phyloP scores from a whole-genome alignment of 2,329 filamentous ascomycete genomes.

The Ophiostoma montium region DNA sequence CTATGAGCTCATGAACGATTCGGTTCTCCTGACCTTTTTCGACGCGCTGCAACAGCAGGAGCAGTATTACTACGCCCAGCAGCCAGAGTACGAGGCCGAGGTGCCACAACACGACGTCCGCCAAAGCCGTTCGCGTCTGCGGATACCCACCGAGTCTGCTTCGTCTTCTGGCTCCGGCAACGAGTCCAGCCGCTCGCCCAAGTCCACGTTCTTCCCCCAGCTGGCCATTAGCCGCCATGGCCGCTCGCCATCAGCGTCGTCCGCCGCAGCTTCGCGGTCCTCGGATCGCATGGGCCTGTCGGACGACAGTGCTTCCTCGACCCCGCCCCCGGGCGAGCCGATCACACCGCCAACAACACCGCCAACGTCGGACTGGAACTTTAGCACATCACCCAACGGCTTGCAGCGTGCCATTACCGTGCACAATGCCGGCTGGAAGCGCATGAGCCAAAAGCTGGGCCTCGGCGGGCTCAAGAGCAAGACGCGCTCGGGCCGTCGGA shows the following conservation, averaged over 20 bases:
- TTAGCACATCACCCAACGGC: constrained; percentile 36
- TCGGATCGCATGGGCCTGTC: constrained; percentile 36
- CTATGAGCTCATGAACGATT: constrained; percentile 95
- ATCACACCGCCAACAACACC: constrained; percentile 66
- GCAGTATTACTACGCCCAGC: constrained; percentile 10
- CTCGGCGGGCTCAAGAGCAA: constrained; percentile 32
- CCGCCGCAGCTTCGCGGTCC: constrained; percentile 26
- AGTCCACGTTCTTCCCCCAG: constrained; percentile 28
- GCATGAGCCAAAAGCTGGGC: constrained; percentile 46
- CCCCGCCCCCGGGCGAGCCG: constrained; percentile 41
- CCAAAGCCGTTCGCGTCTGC: constrained; percentile 25
- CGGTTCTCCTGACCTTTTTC: constrained; percentile 81
- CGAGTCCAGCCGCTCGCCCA: constrained; percentile 30
- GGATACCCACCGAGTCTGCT: constrained; percentile 27
- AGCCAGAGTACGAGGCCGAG: constrained; percentile 5
- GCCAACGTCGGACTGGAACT: constrained; percentile 44
- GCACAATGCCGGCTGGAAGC: constrained; percentile 48
- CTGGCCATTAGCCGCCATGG: constrained; percentile 26
- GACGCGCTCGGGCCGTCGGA: constrained; percentile 29
- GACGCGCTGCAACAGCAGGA: constrained; percentile 36
- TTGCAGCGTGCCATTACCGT: constrained; percentile 40
- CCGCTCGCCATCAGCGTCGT: constrained; percentile 29
- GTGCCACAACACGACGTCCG: constrained; percentile 11
- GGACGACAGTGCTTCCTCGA: constrained; percentile 52
- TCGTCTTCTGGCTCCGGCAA: constrained; percentile 17